phyloP scores from a whole-genome alignment of 2,329 filamentous ascomycete species.

The Huntiella moniliformis region DNA sequence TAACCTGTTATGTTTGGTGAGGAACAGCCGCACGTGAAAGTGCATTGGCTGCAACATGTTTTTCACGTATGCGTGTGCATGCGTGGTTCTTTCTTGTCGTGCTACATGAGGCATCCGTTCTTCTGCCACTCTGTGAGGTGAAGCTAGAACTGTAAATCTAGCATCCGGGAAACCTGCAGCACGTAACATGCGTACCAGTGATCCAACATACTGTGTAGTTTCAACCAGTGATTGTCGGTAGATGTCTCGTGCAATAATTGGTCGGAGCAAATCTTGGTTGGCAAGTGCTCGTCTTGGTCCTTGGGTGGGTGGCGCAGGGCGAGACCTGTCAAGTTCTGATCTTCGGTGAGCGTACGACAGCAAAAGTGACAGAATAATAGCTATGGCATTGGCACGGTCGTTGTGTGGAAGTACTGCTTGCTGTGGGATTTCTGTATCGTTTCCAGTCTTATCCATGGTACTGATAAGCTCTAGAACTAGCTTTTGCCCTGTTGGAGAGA shows the following conservation, averaged over 20 bases:
- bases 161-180: conserved; percentile 26
- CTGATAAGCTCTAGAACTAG: conserved; percentile 50
- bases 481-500: conserved; percentile 31
- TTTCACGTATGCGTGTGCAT: conserved; percentile 20
- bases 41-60: conserved; percentile 12
- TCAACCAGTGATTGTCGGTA: conserved; percentile 24
- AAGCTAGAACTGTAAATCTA: conserved; percentile 24
- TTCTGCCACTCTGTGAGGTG: conserved; percentile 16
- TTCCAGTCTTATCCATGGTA: conserved; percentile 27
- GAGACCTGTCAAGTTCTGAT: conserved; percentile 50
- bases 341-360: conserved; percentile 63
- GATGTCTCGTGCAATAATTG: conserved; percentile 30
- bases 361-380: conserved; percentile 53
- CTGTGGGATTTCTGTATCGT: conserved; percentile 12
- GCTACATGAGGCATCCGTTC: conserved; percentile 17
- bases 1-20: conserved; percentile 26
- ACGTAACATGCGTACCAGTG: conserved; percentile 26
- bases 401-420: conserved; percentile 22
- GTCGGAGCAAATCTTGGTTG: conserved; percentile 31
- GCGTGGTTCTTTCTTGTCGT: conserved; percentile 24
- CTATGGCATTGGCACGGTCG: conserved; percentile 43
- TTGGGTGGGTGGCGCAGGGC: conserved; percentile 27
- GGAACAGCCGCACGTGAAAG: conserved; percentile 24
- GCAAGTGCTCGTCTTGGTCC: conserved; percentile 21
- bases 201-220: conserved; percentile 25